These are phyloP conservation scores for Lasiodiplodia gonubiensis DNA, from an alignment of 2,329 filamentous ascomycete species.

Conservation along the genomic window DNA sequence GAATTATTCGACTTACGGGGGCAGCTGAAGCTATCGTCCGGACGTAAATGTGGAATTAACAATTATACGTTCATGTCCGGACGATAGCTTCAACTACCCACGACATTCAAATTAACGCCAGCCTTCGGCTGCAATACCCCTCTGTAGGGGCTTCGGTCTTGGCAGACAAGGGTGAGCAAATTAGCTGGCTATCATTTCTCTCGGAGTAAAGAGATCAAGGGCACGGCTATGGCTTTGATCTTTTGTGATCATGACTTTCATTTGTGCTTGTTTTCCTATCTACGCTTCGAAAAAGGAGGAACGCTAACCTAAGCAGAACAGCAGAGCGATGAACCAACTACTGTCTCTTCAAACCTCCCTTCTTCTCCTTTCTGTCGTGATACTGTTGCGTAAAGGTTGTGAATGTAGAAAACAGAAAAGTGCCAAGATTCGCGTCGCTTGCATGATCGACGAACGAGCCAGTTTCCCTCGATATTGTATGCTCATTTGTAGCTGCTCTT, in stretches of 20 bases:
- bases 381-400: conserved; percentile 1
- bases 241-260: conserved; percentile 19
- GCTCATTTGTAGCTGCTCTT: not conserved
- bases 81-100: too few relatives aligned
- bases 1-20: too few relatives aligned
- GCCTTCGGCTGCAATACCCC: too few relatives aligned
- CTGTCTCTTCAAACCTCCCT: not conserved
- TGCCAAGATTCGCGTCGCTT: not conserved
- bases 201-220: not conserved
- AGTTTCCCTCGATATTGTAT: conserved; percentile 1
- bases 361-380: not conserved
- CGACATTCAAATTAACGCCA: too few relatives aligned
- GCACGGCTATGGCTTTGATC: not conserved
- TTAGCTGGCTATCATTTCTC: not conserved
- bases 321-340: not conserved
- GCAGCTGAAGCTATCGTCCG: too few relatives aligned
- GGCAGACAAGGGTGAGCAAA: not conserved
- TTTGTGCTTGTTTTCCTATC: not conserved
- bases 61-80: too few relatives aligned
- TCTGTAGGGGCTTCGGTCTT: too few relatives aligned
- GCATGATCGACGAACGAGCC: not conserved
- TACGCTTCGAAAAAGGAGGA: not conserved
- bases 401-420: not conserved
- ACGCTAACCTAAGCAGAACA: not conserved
- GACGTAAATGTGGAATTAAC: too few relatives aligned